A percentile compares a stretch with the other conserved stretches of the same genome.
These are phyloP conservation scores for Ambrosiella cleistominuta DNA, from an alignment of 2,329 filamentous ascomycete genomes.

Conservation along the genomic window DNA sequence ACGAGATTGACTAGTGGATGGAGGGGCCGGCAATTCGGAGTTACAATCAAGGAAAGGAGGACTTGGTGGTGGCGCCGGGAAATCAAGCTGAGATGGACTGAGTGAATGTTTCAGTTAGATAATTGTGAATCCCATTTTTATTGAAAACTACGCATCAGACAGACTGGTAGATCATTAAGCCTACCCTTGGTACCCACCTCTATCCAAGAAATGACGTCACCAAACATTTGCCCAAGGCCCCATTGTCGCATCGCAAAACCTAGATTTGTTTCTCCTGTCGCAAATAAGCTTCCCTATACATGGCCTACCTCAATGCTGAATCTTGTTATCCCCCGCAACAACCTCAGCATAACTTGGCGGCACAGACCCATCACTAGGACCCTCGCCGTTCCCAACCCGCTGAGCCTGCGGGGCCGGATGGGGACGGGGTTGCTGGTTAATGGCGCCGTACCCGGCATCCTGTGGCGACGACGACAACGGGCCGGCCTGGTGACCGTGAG, in stretches of 20 bases:
- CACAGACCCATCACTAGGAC: slow-evolving; percentile 26
- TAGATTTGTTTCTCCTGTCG: background rate
- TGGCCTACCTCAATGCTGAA: slow-evolving; percentile 35
- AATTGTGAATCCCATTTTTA: no score
- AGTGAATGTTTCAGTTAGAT: background rate
- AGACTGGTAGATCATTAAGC: no score
- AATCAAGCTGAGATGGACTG: background rate
- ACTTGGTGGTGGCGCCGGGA: background rate
- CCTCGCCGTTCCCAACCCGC: slow-evolving; percentile 21
- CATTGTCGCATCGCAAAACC: no score
- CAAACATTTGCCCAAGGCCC: no score
- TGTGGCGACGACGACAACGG: slow-evolving; percentile 16
- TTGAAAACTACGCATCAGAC: no score
- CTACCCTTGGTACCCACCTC: no score
- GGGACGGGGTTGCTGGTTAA: slow-evolving; percentile 23
- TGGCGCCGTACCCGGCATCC: slow-evolving; percentile 26
- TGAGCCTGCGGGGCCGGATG: slow-evolving; percentile 16
- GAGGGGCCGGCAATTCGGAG: background rate
- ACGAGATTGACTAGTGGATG: background rate
- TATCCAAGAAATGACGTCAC: no score
- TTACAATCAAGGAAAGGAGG: background rate
- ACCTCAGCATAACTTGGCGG: slow-evolving; percentile 85
- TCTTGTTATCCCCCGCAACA: slow-evolving; percentile 76
- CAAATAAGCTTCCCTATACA: background rate
- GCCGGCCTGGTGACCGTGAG: background rate